Percentiles rank a stretch among this genome's conserved stretches.
Evolutionary conservation across 805 yeast genomes (phyloP).

Genomic region (Kodamaea kakaduensis): DNA sequence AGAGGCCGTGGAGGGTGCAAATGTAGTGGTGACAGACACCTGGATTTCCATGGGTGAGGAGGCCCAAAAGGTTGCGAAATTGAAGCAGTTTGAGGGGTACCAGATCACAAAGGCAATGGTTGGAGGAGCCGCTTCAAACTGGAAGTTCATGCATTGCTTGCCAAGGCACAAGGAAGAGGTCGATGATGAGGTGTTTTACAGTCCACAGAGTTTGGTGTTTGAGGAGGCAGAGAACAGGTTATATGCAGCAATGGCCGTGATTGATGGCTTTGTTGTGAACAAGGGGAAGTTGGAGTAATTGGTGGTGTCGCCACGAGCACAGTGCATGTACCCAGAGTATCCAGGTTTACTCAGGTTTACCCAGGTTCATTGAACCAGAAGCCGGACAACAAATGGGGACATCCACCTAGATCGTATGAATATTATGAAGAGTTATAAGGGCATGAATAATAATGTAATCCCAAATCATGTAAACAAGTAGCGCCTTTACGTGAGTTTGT

Average conservation of each 20-base stretch:
- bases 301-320: too few species aligned
- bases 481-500: too few species aligned
- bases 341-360: too few species aligned
- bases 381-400: too few species aligned
- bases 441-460: too few species aligned
- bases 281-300: slow-evolving; percentile 58
- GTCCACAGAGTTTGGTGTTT: slow-evolving; percentile 75
- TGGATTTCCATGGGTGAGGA: slow-evolving; percentile 99
- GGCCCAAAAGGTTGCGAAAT: slow-evolving; percentile 61
- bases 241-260: slow-evolving; percentile 92
- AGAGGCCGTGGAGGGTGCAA: slow-evolving; percentile 69
- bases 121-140: slow-evolving; percentile 58
- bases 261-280: slow-evolving; percentile 85
- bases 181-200: slow-evolving; percentile 85
- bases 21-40: slow-evolving; percentile 90
- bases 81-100: slow-evolving; percentile 81
- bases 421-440: too few species aligned
- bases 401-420: too few species aligned
- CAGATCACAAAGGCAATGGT: slow-evolving; percentile 73
- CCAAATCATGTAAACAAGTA: too few species aligned
- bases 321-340: too few species aligned
- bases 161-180: slow-evolving; percentile 97
- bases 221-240: slow-evolving; percentile 95
- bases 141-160: slow-evolving; percentile 96
- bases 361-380: too few species aligned